phyloP scores from a whole-genome alignment of 805 yeast genomes.

The Tetrapisispora iriomotensis region DNA sequence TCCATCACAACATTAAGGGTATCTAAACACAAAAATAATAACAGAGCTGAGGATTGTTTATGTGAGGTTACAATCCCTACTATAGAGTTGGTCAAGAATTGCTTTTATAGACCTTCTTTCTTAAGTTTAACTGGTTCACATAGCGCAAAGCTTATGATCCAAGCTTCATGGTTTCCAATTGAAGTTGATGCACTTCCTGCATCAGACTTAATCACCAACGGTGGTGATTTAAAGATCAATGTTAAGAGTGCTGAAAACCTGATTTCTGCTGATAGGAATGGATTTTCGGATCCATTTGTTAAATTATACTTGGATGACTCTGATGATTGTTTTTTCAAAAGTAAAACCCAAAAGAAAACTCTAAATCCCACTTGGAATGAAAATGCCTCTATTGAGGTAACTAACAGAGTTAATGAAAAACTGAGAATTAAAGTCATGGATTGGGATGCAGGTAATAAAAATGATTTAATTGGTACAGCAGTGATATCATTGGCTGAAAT shows the following conservation, averaged over 20 bases:
- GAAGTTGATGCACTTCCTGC: constrained; percentile 51
- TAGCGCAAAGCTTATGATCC: constrained; percentile 44
- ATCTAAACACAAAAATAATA: constrained; percentile 43
- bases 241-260: constrained; percentile 57
- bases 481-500: constrained; percentile 47
- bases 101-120: constrained; percentile 52
- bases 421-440: constrained; percentile 57
- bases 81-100: constrained; percentile 48
- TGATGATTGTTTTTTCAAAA: constrained; percentile 51
- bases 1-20: constrained; percentile 57
- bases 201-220: constrained; percentile 62
- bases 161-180: constrained; percentile 74
- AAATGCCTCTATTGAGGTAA: constrained; percentile 42
- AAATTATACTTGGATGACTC: constrained; percentile 58
- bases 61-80: constrained; percentile 63
- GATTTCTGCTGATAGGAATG: constrained; percentile 81
- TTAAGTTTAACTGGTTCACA: constrained; percentile 47
- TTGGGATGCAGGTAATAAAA: constrained; percentile 89
- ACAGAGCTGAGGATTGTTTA: constrained; percentile 46
- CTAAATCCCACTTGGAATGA: constrained; percentile 89
- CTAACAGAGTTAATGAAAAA: constrained; percentile 51
- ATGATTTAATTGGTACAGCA: constrained; percentile 71
- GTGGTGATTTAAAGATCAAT: constrained; percentile 58
- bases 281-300: constrained; percentile 88
- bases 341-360: constrained; percentile 77